A percentile compares a stretch with the other conserved stretches of the same genome.
phyloP scores from a whole-genome alignment of 352 stramenopile genomes.

The Phytophthora fragariaefolia region DNA sequence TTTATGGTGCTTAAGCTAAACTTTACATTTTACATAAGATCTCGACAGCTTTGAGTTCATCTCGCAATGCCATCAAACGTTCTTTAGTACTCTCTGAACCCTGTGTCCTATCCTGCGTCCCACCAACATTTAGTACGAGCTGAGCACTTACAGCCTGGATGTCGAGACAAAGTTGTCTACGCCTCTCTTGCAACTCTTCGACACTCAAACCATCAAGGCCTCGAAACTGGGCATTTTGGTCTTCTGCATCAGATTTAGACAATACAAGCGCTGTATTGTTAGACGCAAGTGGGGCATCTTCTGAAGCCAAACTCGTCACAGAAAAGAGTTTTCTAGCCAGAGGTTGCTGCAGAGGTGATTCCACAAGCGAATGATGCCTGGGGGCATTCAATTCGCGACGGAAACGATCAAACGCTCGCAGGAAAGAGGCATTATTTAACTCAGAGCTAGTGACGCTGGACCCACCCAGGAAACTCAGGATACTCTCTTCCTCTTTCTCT shows the following conservation, averaged over 20 bases:
- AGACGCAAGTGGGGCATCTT: neutral
- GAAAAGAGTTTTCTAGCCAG: conserved; percentile 36
- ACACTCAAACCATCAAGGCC: conserved; percentile 17
- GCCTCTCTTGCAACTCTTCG: conserved; percentile 37
- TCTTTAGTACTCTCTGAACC: conserved; percentile 20
- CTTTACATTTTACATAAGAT: neutral
- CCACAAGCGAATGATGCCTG: conserved; percentile 1
- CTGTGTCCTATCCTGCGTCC: conserved; percentile 7
- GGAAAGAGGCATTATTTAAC: conserved; percentile 63
- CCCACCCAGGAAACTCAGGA: conserved; percentile 57
- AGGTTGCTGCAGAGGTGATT: conserved; percentile 11
- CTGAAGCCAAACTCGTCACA: neutral
- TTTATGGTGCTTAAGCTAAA: no score
- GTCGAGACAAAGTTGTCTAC: conserved; percentile 58
- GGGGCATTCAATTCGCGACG: conserved; percentile 42
- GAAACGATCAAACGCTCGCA: conserved; percentile 58
- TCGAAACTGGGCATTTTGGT: conserved; percentile 8
- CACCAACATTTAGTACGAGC: conserved; percentile 46
- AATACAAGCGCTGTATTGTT: neutral
- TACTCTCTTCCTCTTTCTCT: conserved; percentile 42
- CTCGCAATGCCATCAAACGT: conserved; percentile 26
- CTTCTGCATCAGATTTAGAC: neutral
- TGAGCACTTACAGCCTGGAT: conserved; percentile 60
- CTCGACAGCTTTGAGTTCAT: conserved; percentile 37
- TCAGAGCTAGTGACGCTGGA: conserved; percentile 61